These are phyloP conservation scores for Quercus mongolica DNA, from an alignment of 306 rosid genomes.

Conservation along the genomic window DNA sequence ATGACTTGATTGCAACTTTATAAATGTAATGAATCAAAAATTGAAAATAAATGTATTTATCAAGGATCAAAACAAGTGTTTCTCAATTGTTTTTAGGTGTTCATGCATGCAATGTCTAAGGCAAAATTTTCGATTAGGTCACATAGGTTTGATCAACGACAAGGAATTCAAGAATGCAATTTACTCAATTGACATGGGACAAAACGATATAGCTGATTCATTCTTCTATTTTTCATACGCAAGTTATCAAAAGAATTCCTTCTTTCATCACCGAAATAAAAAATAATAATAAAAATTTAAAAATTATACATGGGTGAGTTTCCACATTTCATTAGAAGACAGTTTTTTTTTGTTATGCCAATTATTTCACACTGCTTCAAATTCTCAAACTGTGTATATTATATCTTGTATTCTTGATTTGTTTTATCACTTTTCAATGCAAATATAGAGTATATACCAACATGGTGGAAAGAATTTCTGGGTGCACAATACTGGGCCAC, in stretches of 20 bases:
- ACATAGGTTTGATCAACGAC: not conserved
- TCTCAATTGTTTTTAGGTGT: too few species aligned
- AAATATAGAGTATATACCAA: slow-evolving; percentile 3
- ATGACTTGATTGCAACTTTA: not conserved
- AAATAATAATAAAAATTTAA: not conserved
- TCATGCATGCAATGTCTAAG: too few species aligned
- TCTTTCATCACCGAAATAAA: not conserved
- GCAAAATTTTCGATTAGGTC: not conserved
- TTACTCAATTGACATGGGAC: not conserved
- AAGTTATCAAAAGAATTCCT: not conserved
- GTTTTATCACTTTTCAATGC: too few species aligned
- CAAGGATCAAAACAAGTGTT: too few species aligned
- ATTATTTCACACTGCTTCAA: not conserved
- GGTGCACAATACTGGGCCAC: slow-evolving; percentile 31
- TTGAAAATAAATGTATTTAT: too few species aligned
- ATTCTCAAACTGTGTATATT: not conserved
- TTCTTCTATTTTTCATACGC: not conserved
- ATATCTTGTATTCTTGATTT: too few species aligned
- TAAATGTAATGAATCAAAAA: not conserved
- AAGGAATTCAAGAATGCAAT: not conserved
- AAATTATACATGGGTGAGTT: not conserved
- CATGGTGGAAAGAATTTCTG: slow-evolving; percentile 25
- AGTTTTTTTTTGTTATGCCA: not conserved
- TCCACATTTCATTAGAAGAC: not conserved
- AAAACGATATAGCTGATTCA: not conserved